Conservation (phyloP, 2,329 filamentous ascomycete species). For the Epichloe coenophiala region DNA sequence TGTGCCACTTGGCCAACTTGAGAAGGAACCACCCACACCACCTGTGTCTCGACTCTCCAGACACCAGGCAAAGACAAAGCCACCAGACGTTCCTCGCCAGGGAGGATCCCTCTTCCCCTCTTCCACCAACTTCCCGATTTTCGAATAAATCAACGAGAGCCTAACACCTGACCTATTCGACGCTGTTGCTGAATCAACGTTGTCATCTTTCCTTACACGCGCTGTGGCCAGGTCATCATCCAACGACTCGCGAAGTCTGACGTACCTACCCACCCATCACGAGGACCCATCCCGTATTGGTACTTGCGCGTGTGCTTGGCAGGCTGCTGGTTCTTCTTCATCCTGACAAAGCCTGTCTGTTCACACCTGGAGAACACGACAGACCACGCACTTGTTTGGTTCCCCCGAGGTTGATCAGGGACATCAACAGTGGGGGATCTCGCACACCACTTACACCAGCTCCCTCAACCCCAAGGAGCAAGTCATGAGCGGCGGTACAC, state of each 20-base stretch:
- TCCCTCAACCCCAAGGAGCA: neutral
- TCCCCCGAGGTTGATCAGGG: neutral
- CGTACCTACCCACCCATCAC: constrained; percentile 1
- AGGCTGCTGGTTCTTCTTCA: neutral
- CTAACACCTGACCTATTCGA: neutral
- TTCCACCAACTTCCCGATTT: neutral
- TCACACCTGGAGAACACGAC: neutral
- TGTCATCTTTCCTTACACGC: neutral
- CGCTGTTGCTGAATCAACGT: neutral
- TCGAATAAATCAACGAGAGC: neutral
- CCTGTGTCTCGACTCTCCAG: no score
- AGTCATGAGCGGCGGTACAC: constrained; percentile 20
- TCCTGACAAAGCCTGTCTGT: neutral
- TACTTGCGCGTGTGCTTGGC: neutral
- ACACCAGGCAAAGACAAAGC: no score
- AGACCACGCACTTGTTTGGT: neutral
- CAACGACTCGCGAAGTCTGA: neutral
- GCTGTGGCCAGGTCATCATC: neutral
- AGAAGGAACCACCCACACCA: neutral
- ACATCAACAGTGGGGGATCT: neutral
- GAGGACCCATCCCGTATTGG: neutral
- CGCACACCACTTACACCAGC: neutral
- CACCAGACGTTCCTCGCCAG: no score
- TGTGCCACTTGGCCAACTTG: no score
- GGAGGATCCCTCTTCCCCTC: neutral